phyloP scores from a whole-genome alignment of 768 basidiomycete species.

The Lactifluus volemus region DNA sequence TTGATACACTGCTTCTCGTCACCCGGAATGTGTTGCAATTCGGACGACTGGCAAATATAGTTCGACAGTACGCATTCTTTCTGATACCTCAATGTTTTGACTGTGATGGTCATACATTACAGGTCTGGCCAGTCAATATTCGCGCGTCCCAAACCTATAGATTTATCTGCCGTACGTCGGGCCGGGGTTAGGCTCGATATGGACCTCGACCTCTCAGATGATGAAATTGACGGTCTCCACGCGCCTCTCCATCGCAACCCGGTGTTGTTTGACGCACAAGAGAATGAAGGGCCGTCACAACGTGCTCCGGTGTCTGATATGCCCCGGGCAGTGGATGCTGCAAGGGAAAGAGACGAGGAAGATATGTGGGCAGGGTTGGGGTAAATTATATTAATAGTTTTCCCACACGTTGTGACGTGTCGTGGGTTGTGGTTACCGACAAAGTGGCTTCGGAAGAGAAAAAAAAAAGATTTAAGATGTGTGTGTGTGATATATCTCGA shows the following conservation, averaged over 20 bases:
- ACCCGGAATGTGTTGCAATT: slow-evolving; percentile 92
- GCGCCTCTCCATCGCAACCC: slow-evolving; percentile 51
- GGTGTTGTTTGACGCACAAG: slow-evolving; percentile 55
- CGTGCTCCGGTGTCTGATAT: slow-evolving; percentile 39
- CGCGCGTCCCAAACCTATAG: slow-evolving; percentile 77
- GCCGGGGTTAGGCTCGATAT: slow-evolving; percentile 63
- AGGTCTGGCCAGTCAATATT: slow-evolving; percentile 89
- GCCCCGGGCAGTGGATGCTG: slow-evolving; percentile 50
- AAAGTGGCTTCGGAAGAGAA: too few relatives aligned
- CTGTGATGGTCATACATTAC: not conserved
- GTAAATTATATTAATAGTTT: slow-evolving; percentile 10
- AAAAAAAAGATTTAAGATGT: too few relatives aligned
- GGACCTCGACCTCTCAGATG: slow-evolving; percentile 56
- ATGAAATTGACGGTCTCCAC: slow-evolving; percentile 44
- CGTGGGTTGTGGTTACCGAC: too few relatives aligned
- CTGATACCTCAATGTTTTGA: slow-evolving; percentile 1
- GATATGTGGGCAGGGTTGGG: slow-evolving; percentile 62
- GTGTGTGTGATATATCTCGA: too few relatives aligned
- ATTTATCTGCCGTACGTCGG: slow-evolving; percentile 61
- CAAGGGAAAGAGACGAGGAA: slow-evolving; percentile 43
- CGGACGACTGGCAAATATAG: slow-evolving; percentile 81
- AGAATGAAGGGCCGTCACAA: slow-evolving; percentile 27
- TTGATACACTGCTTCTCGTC: slow-evolving; percentile 88
- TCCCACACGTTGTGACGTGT: not conserved
- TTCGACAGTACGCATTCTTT: slow-evolving; percentile 68